Evolutionary conservation across 495 filamentous ascomycete species (phyloP).

Genomic region (Lichenothelia convexa): DNA sequence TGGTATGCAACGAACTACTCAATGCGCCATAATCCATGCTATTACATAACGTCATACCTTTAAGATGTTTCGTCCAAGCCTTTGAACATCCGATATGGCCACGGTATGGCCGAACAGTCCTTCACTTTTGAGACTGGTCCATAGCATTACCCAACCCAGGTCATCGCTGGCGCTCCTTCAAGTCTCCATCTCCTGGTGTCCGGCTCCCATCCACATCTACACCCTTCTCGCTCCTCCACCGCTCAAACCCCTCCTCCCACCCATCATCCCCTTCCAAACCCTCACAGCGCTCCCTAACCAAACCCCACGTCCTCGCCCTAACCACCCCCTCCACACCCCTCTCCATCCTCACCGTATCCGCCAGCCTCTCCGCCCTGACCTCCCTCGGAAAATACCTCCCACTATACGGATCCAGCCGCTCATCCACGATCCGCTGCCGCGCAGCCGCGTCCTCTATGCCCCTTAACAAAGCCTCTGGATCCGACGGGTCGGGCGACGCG

Average conservation of each 20-base stretch:
- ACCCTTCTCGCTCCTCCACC: conserved; percentile 37
- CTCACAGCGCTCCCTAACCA: conserved; percentile 71
- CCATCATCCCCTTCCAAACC: conserved; percentile 35
- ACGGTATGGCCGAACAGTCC: too few relatives aligned
- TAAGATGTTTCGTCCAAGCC: too few relatives aligned
- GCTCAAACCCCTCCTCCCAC: conserved; percentile 40
- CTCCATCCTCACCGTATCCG: conserved; percentile 63
- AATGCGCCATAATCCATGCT: too few relatives aligned
- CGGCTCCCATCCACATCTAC: too few relatives aligned
- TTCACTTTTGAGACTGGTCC: too few relatives aligned
- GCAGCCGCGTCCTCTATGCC: conserved; percentile 51
- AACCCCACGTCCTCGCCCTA: conserved; percentile 59
- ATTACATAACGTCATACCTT: too few relatives aligned
- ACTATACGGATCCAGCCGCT: conserved; percentile 83
- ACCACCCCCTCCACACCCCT: conserved; percentile 76
- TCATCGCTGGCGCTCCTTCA: too few relatives aligned
- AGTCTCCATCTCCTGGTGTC: too few relatives aligned
- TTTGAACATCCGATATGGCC: too few relatives aligned
- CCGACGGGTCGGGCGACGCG: conserved; percentile 69
- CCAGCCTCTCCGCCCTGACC: conserved; percentile 65
- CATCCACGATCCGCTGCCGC: conserved; percentile 63
- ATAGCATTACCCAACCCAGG: too few relatives aligned
- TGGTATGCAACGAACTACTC: conserved; percentile 24
- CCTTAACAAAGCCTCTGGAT: conserved; percentile 57
- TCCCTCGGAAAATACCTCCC: conserved; percentile 70